Evolutionary conservation across 2,329 filamentous ascomycete species (phyloP).

Genomic region (Aspergillus texensis): DNA sequence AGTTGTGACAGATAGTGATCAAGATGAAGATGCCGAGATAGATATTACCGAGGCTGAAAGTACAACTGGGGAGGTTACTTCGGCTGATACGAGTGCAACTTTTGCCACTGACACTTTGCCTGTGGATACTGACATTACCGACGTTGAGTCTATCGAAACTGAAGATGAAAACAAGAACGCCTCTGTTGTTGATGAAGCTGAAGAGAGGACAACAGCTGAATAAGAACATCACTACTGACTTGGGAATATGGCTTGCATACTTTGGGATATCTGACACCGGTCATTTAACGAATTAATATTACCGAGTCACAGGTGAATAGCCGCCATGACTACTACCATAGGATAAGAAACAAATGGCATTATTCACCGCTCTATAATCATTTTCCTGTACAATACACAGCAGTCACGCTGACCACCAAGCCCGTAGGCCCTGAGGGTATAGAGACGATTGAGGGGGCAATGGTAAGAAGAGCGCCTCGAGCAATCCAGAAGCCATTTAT

Average conservation of each 20-base stretch:
- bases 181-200: neutral
- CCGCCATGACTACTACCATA: neutral
- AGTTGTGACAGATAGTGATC: neutral
- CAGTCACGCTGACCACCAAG: slow-evolving; percentile 4
- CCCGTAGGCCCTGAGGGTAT: slow-evolving; percentile 11
- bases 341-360: slow-evolving; percentile 4
- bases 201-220: neutral
- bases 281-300: neutral
- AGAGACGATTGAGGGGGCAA: slow-evolving; percentile 4
- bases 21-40: neutral
- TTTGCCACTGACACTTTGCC: neutral
- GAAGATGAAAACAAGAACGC: neutral
- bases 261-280: neutral
- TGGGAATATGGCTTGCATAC: neutral
- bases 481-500: neutral
- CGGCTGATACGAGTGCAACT: neutral
- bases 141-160: neutral
- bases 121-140: neutral
- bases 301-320: neutral
- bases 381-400: slow-evolving; percentile 25
- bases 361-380: slow-evolving; percentile 18
- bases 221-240: neutral
- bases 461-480: neutral
- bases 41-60: neutral
- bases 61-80: neutral